phyloP scores from a whole-genome alignment of 1,284 basidiomycete genomes.

The Ceratobasidium sp. region DNA sequence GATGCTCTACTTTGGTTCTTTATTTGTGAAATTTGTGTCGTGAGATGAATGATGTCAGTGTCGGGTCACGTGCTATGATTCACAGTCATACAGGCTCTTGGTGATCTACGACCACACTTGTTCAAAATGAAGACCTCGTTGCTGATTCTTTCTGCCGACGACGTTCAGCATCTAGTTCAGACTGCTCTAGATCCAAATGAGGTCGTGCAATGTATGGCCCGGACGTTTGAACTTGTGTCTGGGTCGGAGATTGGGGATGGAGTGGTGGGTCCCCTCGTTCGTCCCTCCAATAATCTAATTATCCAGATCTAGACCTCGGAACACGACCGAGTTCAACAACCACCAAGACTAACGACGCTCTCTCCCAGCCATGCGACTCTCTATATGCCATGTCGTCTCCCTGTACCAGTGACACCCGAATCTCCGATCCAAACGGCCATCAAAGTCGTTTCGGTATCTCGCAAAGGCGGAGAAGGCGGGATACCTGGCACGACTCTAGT shows the following conservation, averaged over 20 bases:
- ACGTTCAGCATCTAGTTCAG: slow-evolving; percentile 25
- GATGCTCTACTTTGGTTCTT: slow-evolving; percentile 15
- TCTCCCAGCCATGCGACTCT: slow-evolving; percentile 60
- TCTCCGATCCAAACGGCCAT: slow-evolving; percentile 58
- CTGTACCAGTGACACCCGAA: slow-evolving; percentile 40
- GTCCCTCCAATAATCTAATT: not conserved
- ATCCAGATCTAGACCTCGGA: not conserved
- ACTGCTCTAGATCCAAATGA: slow-evolving; percentile 22
- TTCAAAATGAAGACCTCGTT: not conserved
- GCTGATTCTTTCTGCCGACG: slow-evolving; percentile 12
- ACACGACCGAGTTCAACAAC: slow-evolving; percentile 35
- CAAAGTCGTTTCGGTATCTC: slow-evolving; percentile 78
- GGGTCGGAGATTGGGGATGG: slow-evolving; percentile 22
- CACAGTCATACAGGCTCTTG: not conserved
- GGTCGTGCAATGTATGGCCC: slow-evolving; percentile 24
- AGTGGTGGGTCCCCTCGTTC: not conserved
- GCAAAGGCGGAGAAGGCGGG: slow-evolving; percentile 55
- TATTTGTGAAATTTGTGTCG: slow-evolving; percentile 12
- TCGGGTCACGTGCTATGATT: not conserved
- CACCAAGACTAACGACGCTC: slow-evolving; percentile 10
- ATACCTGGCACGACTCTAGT: slow-evolving; percentile 80
- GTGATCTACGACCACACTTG: slow-evolving; percentile 3
- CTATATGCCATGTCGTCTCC: slow-evolving; percentile 74
- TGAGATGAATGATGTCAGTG: not conserved
- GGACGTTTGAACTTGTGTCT: slow-evolving; percentile 28